Percentiles rank a stretch among this genome's conserved stretches.
These are phyloP conservation scores for Amauroascus verrucosus DNA, from an alignment of 2,329 filamentous ascomycete genomes.

Conservation along the genomic window DNA sequence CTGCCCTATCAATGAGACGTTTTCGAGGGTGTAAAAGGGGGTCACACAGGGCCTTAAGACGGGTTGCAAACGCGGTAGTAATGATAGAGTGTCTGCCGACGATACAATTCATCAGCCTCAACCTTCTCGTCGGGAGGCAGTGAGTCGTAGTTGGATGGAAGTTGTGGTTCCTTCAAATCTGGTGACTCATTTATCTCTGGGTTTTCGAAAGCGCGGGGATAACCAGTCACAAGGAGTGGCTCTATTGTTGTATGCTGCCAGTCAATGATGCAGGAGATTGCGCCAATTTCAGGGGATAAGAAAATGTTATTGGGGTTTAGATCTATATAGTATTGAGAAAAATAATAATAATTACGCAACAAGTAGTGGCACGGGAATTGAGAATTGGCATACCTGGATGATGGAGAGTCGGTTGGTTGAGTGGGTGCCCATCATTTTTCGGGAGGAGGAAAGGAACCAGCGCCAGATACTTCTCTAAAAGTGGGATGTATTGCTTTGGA, in stretches of 20 bases:
- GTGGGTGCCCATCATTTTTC: not conserved
- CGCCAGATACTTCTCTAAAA: conserved; percentile 13
- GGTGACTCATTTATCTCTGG: conserved; percentile 10
- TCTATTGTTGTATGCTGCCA: conserved; percentile 15
- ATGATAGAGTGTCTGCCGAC: conserved; percentile 10
- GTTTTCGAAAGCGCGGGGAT: conserved; percentile 14
- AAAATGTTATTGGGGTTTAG: conserved; percentile 16
- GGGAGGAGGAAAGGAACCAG: conserved; percentile 14
- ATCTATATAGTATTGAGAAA: conserved; percentile 6
- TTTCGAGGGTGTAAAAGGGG: conserved; percentile 11
- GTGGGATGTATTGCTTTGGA: conserved; percentile 8
- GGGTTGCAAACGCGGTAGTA: conserved; percentile 14
- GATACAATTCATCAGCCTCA: conserved; percentile 15
- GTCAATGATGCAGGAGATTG: conserved; percentile 15
- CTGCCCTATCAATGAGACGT: conserved; percentile 11
- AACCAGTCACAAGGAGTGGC: conserved; percentile 14
- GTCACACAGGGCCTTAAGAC: conserved; percentile 10
- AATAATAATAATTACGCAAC: not conserved
- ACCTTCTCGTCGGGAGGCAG: conserved; percentile 11
- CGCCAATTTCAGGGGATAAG: conserved; percentile 10
- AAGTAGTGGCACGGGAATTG: not conserved
- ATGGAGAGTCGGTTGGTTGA: conserved; percentile 14
- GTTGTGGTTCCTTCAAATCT: conserved; percentile 5
- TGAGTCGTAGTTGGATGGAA: conserved; percentile 11
- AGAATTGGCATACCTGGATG: conserved; percentile 15